Conservation (phyloP, 2,329 filamentous ascomycete genomes). For the Diaporthe capsici region DNA sequence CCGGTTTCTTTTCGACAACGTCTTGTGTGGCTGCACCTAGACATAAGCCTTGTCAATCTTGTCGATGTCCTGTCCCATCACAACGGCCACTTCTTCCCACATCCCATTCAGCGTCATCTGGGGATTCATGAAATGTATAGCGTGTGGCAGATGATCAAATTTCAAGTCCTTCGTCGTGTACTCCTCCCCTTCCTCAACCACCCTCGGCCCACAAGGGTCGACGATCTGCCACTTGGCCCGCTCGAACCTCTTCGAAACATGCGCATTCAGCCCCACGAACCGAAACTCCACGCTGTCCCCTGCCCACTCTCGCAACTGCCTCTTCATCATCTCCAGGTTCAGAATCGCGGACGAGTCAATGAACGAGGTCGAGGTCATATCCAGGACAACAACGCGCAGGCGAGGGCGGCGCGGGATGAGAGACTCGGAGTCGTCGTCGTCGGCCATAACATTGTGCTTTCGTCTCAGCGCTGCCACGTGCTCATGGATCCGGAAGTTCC, state of each 20-base stretch:
- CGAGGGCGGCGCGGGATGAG: constrained; percentile 7
- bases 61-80: not conserved
- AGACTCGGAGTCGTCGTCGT: not conserved
- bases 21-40: not conserved
- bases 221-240: constrained; percentile 30
- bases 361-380: constrained; percentile 52
- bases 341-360: constrained; percentile 54
- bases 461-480: constrained; percentile 3
- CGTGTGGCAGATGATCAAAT: constrained; percentile 23
- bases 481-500: constrained; percentile 19
- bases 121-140: constrained; percentile 22
- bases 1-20: not conserved
- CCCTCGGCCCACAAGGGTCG: constrained; percentile 3
- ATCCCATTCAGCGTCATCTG: constrained; percentile 13
- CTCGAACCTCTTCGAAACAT: constrained; percentile 29
- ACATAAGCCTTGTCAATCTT: constrained; percentile 22
- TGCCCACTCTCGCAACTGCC: constrained; percentile 32
- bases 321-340: constrained; percentile 41
- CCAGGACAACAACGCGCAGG: constrained; percentile 37
- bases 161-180: constrained; percentile 9
- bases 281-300: constrained; percentile 25
- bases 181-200: constrained; percentile 1
- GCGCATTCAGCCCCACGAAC: constrained; percentile 27
- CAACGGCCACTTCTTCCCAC: constrained; percentile 27
- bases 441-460: not conserved